A percentile compares a stretch with the other conserved stretches of the same genome.
Conservation (phyloP, 129 eudicot species). For the Oenanthe sinensis region DNA sequence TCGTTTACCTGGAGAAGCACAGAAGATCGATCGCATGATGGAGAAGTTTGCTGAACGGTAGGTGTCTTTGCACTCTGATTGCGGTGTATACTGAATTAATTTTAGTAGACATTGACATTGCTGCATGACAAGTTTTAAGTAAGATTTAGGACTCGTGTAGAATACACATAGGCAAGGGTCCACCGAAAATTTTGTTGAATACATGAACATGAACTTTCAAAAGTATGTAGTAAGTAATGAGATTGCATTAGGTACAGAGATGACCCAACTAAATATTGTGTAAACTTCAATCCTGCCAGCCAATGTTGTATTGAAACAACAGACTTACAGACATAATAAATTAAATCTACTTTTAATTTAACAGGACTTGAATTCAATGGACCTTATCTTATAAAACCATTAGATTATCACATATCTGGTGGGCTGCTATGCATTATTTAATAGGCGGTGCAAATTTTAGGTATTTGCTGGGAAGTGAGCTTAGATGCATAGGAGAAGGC, state of each 20-base stretch:
- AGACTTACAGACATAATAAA: background rate
- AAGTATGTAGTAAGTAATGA: background rate
- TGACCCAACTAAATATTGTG: background rate
- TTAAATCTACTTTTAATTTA: background rate
- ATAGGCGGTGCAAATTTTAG: background rate
- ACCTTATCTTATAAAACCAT: background rate
- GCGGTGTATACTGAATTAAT: background rate
- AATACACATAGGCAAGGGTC: background rate
- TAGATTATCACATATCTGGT: background rate
- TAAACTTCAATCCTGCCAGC: background rate
- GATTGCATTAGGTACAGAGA: background rate
- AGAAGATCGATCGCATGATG: conserved; percentile 95
- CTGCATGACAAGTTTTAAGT: background rate
- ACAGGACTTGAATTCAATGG: background rate
- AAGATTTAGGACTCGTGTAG: background rate
- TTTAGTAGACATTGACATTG: background rate
- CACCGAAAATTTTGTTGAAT: background rate
- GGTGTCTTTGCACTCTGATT: conserved; percentile 22
- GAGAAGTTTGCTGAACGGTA: conserved; percentile 99
- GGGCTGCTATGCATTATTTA: background rate
- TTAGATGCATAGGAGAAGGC: background rate
- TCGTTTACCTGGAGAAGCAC: conserved; percentile 99
- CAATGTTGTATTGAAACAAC: background rate
- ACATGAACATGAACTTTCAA: background rate
- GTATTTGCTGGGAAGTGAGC: background rate